phyloP scores from a whole-genome alignment of 2,329 filamentous ascomycete species.

The Drechslera avenae region DNA sequence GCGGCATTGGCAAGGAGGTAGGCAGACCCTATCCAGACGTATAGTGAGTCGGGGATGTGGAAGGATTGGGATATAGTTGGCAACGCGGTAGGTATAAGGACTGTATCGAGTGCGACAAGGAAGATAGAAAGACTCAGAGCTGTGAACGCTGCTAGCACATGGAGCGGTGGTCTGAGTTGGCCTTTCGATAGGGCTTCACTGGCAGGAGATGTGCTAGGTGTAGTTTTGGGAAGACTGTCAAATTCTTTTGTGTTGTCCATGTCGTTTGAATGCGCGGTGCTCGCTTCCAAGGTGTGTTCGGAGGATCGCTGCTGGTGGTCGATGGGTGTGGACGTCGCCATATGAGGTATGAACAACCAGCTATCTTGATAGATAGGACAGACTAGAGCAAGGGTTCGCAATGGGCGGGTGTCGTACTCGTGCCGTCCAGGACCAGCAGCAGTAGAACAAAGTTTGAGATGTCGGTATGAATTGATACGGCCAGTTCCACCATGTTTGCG shows the following conservation, averaged over 20 bases:
- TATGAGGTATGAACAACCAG: too few relatives aligned
- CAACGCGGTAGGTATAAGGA: slow-evolving; percentile 68
- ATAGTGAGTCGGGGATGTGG: slow-evolving; percentile 67
- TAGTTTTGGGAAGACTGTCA: not conserved
- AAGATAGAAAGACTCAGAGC: slow-evolving; percentile 47
- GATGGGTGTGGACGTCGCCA: too few relatives aligned
- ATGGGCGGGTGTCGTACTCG: too few relatives aligned
- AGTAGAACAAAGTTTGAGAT: too few relatives aligned
- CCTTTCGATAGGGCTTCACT: not conserved
- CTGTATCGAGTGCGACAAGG: slow-evolving; percentile 55
- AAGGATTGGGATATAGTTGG: slow-evolving; percentile 69
- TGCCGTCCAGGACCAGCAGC: too few relatives aligned
- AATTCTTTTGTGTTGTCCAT: not conserved
- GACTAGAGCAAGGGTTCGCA: too few relatives aligned
- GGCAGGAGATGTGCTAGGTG: not conserved
- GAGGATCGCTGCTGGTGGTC: too few relatives aligned
- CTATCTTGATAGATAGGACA: too few relatives aligned
- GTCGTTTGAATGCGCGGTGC: too few relatives aligned
- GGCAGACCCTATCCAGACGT: slow-evolving; percentile 72
- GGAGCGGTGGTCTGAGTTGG: not conserved
- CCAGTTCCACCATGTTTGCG: too few relatives aligned
- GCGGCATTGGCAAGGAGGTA: slow-evolving; percentile 49
- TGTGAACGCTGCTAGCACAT: slow-evolving; percentile 32
- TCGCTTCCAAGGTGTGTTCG: too few relatives aligned
- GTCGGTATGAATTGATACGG: too few relatives aligned